These are phyloP conservation scores for Periconia macrospinosa DNA, from an alignment of 2,329 filamentous ascomycete species.

Conservation along the genomic window DNA sequence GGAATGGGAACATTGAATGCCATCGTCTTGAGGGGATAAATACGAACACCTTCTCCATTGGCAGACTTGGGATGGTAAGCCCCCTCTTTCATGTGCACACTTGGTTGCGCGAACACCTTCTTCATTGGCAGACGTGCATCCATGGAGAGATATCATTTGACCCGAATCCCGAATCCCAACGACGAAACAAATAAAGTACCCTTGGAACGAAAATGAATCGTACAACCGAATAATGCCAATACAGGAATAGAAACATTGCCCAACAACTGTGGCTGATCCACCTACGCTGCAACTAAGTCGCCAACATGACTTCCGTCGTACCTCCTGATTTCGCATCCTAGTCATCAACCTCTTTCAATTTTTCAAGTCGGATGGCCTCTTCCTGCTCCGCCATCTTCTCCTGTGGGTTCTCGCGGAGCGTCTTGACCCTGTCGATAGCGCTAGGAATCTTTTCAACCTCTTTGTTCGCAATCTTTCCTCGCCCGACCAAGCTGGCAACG, in stretches of 20 bases:
- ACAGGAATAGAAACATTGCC: neutral
- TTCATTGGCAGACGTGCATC: neutral
- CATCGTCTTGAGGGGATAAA: neutral
- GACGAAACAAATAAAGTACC: neutral
- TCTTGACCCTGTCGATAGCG: constrained; percentile 50
- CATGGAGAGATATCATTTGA: neutral
- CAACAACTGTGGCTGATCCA: neutral
- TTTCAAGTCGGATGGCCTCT: constrained; percentile 16
- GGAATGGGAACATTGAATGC: too few relatives aligned
- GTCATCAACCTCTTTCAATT: neutral
- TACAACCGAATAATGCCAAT: neutral
- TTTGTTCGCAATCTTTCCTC: constrained; percentile 71
- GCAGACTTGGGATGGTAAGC: neutral
- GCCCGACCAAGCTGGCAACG: constrained; percentile 76
- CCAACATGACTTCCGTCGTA: neutral
- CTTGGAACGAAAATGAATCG: neutral
- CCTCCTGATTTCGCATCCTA: neutral
- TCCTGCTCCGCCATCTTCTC: constrained; percentile 36
- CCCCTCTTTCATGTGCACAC: neutral
- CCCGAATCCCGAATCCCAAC: neutral
- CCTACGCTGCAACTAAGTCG: too few relatives aligned
- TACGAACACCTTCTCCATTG: neutral
- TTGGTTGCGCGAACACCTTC: neutral
- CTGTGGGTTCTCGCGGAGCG: constrained; percentile 46
- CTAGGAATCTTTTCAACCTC: constrained; percentile 46